Evolutionary conservation across 2,329 filamentous ascomycete genomes (phyloP).

Genomic region (Akanthomyces uredinophilus): DNA sequence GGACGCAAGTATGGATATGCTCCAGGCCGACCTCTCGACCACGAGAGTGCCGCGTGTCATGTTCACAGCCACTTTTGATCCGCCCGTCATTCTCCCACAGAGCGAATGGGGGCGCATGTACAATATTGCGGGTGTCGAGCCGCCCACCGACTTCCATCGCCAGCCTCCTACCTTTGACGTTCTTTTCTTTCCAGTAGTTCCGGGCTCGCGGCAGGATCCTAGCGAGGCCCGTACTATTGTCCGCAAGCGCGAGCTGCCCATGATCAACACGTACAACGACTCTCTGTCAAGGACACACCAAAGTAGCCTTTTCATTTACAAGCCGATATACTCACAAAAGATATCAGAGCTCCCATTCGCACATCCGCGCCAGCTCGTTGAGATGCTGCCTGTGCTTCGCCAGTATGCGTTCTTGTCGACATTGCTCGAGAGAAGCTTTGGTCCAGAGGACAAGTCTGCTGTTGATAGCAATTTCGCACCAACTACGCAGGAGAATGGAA

Average conservation of each 20-base stretch:
- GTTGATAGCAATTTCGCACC: slow-evolving; percentile 15
- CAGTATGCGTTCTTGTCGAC: slow-evolving; percentile 69
- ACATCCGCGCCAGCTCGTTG: slow-evolving; percentile 70
- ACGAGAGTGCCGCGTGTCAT: slow-evolving; percentile 63
- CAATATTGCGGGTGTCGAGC: slow-evolving; percentile 46
- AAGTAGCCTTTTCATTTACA: slow-evolving; percentile 65
- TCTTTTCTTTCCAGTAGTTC: slow-evolving; percentile 50
- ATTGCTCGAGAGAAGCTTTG: slow-evolving; percentile 59
- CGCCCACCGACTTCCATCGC: slow-evolving; percentile 28
- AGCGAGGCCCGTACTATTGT: slow-evolving; percentile 54
- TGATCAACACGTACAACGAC: slow-evolving; percentile 30
- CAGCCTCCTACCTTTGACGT: slow-evolving; percentile 50
- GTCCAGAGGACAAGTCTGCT: slow-evolving; percentile 24
- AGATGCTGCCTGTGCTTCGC: slow-evolving; percentile 66
- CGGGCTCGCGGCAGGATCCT: slow-evolving; percentile 46
- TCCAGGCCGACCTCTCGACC: slow-evolving; percentile 40
- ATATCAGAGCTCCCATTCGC: slow-evolving; percentile 68
- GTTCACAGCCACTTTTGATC: slow-evolving; percentile 70
- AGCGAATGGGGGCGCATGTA: slow-evolving; percentile 59
- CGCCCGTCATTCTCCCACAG: slow-evolving; percentile 65
- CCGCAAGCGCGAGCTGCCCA: slow-evolving; percentile 42
- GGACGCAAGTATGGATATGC: slow-evolving; percentile 47
- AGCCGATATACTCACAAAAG: slow-evolving; percentile 64
- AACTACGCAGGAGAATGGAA: slow-evolving; percentile 13
- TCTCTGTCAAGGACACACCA: slow-evolving; percentile 36